Evolutionary conservation across 163 green algal genomes (phyloP), one percentile per base, ranked within the genome.

Genomic region (Dunaliella salina): DNA sequence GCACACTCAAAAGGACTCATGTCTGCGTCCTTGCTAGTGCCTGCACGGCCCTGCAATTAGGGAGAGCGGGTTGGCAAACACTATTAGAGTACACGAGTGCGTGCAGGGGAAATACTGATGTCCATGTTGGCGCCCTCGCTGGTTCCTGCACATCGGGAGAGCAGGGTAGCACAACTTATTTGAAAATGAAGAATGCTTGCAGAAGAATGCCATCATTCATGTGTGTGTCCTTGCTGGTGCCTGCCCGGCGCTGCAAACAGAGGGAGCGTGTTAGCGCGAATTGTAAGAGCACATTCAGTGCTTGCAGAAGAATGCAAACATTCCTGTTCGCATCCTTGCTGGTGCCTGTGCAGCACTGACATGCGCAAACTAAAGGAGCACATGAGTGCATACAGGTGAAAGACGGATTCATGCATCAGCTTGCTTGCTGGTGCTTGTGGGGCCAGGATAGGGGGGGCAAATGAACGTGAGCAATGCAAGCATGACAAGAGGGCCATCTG

Each of bases 301-400:
- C n/a, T n/a, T n/a, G n/a, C n/a, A n/a, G n/a, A n/a, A n/a, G n/a
- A n/a, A n/a, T n/a, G n/a, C n/a, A n/a, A n/a, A n/a, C 40, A 82
- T 83, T 94, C 93, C 98, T 94, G 91, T 98, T 95, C 24, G 95
- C 87, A 89, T 99, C 97, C 93, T 98, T 98, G 83, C 84, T 81
- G 8, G 84, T 87, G 40, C 84, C 86, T 87, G 83, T 80, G 80
- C 33, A 46, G n/a, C 84, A 86, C n/a, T 88, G 87, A n/a, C n/a
- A n/a, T 34, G 81, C 22, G 87, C 30, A 35, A 25, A 30, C 20
- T n/a, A 17, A 4, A 69, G 11, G 30, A 8, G 40, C 40, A 8
- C 40, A 50, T 50, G 40, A 78, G 81, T 4, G 57, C 40, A 50
- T 50, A 8, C 40, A 50, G 40, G n/a, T n/a, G n/a, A n/a, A n/a